Conservation (phyloP, 2,329 filamentous ascomycete species). For the Aspergillus alliaceus region DNA sequence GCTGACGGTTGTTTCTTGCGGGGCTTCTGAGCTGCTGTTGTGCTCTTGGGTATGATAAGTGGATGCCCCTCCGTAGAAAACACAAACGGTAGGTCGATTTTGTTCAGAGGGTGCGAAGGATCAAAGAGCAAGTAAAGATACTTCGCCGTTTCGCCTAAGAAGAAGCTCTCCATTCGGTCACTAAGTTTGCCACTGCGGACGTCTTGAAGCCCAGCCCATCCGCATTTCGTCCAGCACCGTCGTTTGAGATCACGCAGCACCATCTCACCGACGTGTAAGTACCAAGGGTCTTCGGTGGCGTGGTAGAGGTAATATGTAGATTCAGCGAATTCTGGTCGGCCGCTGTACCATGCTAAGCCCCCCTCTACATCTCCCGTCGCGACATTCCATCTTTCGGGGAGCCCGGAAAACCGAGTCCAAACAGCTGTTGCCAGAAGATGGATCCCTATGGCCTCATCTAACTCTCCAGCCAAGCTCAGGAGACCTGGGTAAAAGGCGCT, state of each 20-base stretch:
- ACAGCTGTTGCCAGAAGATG: conserved; percentile 89
- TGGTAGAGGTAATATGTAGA: conserved; percentile 95
- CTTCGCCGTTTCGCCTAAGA: conserved; percentile 92
- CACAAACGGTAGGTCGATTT: conserved; percentile 80
- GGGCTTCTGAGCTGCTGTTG: conserved; percentile 12
- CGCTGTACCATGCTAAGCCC: conserved; percentile 90
- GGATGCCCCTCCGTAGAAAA: conserved; percentile 97
- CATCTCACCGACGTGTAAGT: conserved; percentile 95
- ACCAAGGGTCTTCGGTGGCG: conserved; percentile 93
- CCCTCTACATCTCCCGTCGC: conserved; percentile 80
- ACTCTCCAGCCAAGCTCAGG: conserved; percentile 78
- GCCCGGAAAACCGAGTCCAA: conserved; percentile 90
- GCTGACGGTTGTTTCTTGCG: conserved; percentile 10
- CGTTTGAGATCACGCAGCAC: conserved; percentile 81
- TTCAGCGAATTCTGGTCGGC: conserved; percentile 94
- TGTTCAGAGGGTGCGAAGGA: conserved; percentile 80
- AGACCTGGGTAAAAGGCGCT: conserved; percentile 94
- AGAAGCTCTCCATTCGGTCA: conserved; percentile 99
- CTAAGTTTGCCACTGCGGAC: conserved; percentile 79
- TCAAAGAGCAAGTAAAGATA: conserved; percentile 94
- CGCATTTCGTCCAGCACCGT: conserved; percentile 85
- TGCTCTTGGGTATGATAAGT: conserved; percentile 70
- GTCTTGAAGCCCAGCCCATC: conserved; percentile 87
- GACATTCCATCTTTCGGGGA: conserved; percentile 93
- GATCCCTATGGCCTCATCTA: conserved; percentile 87